Evolutionary conservation across 2,329 filamentous ascomycete genomes (phyloP).

Genomic region (Monosporascus sp.): DNA sequence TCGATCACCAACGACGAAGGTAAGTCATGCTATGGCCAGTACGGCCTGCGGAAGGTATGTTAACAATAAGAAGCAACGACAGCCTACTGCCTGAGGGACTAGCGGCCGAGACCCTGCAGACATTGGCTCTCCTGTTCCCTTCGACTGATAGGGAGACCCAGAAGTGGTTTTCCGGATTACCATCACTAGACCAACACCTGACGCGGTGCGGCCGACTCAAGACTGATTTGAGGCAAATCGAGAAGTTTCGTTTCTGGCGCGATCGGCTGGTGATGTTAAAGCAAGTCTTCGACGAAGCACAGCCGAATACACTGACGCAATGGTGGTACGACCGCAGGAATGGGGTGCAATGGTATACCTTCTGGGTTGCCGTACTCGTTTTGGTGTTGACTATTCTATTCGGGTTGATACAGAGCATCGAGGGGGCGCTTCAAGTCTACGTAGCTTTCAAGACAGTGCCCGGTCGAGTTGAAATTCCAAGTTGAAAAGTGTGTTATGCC

Average conservation of each 20-base stretch:
- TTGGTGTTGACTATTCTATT: slow-evolving; percentile 33
- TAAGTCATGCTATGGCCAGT: not conserved
- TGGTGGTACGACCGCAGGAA: slow-evolving; percentile 40
- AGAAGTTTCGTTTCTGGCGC: slow-evolving; percentile 34
- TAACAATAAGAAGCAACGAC: not conserved
- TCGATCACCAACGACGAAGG: slow-evolving; percentile 21
- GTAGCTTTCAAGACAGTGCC: not conserved
- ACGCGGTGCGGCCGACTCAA: slow-evolving; percentile 25
- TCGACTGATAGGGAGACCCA: not conserved
- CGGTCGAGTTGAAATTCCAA: not conserved
- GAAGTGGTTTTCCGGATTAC: not conserved
- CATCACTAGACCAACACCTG: slow-evolving; percentile 21
- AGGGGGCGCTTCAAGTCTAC: slow-evolving; percentile 37
- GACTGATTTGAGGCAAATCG: slow-evolving; percentile 27
- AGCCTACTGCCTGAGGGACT: slow-evolving; percentile 26
- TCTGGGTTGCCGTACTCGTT: slow-evolving; percentile 40
- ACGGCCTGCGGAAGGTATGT: not conserved
- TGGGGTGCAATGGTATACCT: slow-evolving; percentile 39
- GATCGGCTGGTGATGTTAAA: slow-evolving; percentile 38
- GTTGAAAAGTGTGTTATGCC: not conserved
- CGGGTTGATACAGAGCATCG: slow-evolving; percentile 35
- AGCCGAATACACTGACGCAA: slow-evolving; percentile 29
- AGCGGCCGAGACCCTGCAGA: slow-evolving; percentile 31
- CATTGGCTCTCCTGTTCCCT: slow-evolving; percentile 33
- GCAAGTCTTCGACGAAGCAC: slow-evolving; percentile 34